Base-by-base conservation (phyloP, 1,284 basidiomycete species). In the Pholiota adiposa region DNA sequence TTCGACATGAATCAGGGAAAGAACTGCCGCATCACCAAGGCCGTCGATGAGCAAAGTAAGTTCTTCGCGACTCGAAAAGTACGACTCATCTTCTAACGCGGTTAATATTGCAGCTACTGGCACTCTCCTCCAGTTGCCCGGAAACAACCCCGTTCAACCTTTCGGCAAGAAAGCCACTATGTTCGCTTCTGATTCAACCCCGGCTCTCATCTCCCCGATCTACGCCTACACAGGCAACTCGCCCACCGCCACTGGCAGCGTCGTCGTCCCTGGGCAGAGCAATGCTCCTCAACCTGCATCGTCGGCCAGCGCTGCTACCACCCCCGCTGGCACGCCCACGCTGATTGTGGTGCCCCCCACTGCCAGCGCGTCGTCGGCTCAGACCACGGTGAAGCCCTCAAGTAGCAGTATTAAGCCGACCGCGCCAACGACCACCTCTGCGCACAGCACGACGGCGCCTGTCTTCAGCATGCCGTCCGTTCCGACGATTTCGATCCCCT, bases 81-180 rank as follows among this genome's bases (percentile, higher is more conserved):
- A 36, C 38, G n/a, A 16, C 21, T 27, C 6, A 38, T 29, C 7
- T n/a, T 23, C 43, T 59, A 29, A 62, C 36, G 2, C 18, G 5
- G 34, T 51, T n/a, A n/a, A 31, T 29, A 8, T 56, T 52, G 12
- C 19, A 58, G 79, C 75, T 14, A 74, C 71, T 29, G 79, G 79
- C 31, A 79, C 73, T 14, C 59, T 82, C 31, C 50, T 68, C 33
- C 69, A 70, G 27, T 75, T 82, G 25, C 80, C 79, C 1, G 80
- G 80, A 44, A 79, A 80, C 69, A 81, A 81, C 68, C 79, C 79
- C 27, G 77, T 82, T 23, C 71, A 75, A 40, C 67, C 66, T 5
- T 70, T 70, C 54, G 75, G 73, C 49, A 65, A 60, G 29, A 64
- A 56, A 34, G 75, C 75, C 6, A 62, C 63, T 11, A 63, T 69